Base-by-base conservation (phyloP, 1,284 basidiomycete species). In the Melampsora larici-populina region DNA sequence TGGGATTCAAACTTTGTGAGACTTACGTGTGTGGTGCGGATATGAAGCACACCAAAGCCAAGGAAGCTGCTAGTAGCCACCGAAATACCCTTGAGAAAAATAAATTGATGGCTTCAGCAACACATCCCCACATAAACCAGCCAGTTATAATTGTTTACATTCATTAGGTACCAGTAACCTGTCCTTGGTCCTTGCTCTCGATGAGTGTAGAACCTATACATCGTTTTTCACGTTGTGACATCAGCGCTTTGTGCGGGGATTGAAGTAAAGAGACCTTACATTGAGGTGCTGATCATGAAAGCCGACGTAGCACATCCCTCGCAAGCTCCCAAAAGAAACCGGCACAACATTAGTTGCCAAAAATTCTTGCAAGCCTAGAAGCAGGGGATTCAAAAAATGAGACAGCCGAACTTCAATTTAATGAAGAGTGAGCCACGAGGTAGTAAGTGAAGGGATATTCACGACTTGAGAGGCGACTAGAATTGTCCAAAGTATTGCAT, bases 361-460 rank as follows among this genome's bases (percentile, higher is more conserved):
- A 64, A 64, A 36, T 64, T 64, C 33, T 64, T 64, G 63, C 63
- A 64, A 13, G 33, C 24, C 63, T 64, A 13, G 40, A 43, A 43
- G 5, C 1, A 60, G 8, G 5, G 18, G 18, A 36, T 3, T 9
- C 55, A 60, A 60, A 17, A n/a, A 60, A 9, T n/a, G 55, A 8
- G 11, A 43, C 40, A 13, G 40, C 40, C 11, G 13, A 13, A 43
- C 1, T 13, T 43, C 5, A 13, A 13, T 43, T 7, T 43, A 13
- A 13, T 43, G 1, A 1, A 43, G 15, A 1, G 1, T 43, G 40
- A 60, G 29, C 55, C 11, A 15, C 29, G 1, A 8, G 4, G 7
- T 24, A n/a, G n/a, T n/a, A n/a, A 60, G 63, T 36, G 21, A 64
- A 64, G 11, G 18, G 4, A 64, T 11, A 31, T 36, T 64, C 36